Evolutionary conservation across 352 stramenopile genomes (phyloP), one percentile per base, ranked within the genome.

Genomic region (Globisporangium rhizosaccharum): DNA sequence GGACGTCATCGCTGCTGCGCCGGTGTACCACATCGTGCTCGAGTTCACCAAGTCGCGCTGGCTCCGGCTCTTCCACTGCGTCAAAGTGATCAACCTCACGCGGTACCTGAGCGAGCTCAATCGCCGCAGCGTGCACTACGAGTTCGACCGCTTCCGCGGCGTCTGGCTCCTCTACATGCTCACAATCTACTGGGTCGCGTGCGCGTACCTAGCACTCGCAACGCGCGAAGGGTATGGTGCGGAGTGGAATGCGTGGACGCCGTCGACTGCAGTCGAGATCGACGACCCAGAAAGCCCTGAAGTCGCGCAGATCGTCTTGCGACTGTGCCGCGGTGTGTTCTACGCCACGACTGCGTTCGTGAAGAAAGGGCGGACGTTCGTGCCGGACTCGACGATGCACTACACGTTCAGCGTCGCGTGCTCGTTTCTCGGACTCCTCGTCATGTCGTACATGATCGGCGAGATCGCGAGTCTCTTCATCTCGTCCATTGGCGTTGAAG

Each of bases 361-460:
- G 10, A 89, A 89, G 51, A 89, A 79, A 23, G 65, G 66, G 17
- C 63, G 63, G 1, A 76, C 68, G 2, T 76, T 79, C 50, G 61
- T 53, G 1, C 68, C 71, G 0, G 63, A 73, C 28, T 66, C 63
- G 0, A 71, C 67, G n/a, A 53, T 41, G 0, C 62, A 74, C 33
- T 66, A 70, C 37, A 54, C 75, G 1, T 87, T 89, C 45, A 70
- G 70, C 12, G 72, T 85, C 54, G 26, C 69, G 4, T 66, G 76
- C 15, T 85, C 68, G 46, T 87, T 85, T 50, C 28, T 68, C 2
- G 73, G 79, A 0, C 51, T 83, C 2, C 66, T 90, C 18, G 64
- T 76, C 1, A 87, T 85, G 73, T 70, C 73, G 2, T 90, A 85
- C 61, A 81, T 87, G 67, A 87, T 87, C 56, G 73, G 79, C 8